Evolutionary conservation across 805 yeast species (phyloP).

Genomic region (Myxozyma neglecta): DNA sequence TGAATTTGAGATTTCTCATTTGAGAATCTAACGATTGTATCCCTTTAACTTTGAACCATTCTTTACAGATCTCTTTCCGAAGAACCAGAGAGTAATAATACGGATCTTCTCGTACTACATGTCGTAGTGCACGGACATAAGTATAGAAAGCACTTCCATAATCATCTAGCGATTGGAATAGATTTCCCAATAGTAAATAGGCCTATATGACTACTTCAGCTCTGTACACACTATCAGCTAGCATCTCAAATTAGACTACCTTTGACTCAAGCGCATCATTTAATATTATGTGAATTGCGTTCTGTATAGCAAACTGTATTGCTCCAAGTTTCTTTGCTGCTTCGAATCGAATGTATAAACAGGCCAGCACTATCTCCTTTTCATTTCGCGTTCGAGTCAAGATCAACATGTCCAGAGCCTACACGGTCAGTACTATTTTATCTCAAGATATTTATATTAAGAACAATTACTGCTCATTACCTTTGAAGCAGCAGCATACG

Average conservation of each 20-base stretch:
- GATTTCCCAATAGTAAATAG: background rate
- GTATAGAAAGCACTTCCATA: background rate
- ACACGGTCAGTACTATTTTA: background rate
- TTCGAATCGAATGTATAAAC: conserved; percentile 2
- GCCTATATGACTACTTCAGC: background rate
- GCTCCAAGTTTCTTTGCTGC: conserved; percentile 8
- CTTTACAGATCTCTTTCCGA: background rate
- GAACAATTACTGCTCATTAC: background rate
- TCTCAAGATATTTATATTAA: background rate
- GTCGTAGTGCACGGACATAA: conserved; percentile 1
- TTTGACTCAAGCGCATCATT: background rate
- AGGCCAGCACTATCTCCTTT: background rate
- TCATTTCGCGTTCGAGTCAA: background rate
- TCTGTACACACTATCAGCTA: background rate
- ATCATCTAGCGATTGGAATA: conserved; percentile 4
- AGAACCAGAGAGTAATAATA: background rate
- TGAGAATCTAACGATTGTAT: background rate
- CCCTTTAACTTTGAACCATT: background rate
- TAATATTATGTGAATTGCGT: conserved; percentile 6
- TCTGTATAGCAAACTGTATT: conserved; percentile 6
- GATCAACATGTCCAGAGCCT: background rate
- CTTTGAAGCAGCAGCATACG: conserved; percentile 10
- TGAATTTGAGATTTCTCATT: background rate
- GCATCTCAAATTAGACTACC: background rate
- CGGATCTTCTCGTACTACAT: background rate